A percentile compares a stretch with the other conserved stretches of the same genome.
Conservation (phyloP, 148 eudicot genomes). For the Heliamphora exappendiculata region DNA sequence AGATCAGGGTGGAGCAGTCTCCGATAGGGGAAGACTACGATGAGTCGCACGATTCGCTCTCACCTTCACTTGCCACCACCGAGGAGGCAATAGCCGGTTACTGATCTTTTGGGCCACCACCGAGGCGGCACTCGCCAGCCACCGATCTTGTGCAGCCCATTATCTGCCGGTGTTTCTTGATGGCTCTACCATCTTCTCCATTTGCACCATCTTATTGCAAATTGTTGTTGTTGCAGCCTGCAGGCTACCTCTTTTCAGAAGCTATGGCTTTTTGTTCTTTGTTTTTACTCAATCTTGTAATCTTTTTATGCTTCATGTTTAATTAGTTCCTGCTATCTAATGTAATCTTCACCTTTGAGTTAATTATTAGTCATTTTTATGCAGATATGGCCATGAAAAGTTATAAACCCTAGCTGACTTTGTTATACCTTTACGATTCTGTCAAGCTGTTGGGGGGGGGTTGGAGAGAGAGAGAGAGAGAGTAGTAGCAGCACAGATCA, state of each 20-base stretch:
- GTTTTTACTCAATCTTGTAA: conserved; percentile 8
- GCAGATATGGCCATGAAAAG: not conserved
- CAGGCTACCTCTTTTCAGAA: not conserved
- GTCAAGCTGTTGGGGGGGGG: too few species aligned
- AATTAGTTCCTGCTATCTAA: not conserved
- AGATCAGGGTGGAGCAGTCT: conserved; percentile 82
- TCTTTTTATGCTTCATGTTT: conserved; percentile 11
- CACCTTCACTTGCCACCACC: conserved; percentile 74
- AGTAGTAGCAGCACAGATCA: too few species aligned
- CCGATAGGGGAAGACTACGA: conserved; percentile 84
- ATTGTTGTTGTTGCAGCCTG: conserved; percentile 16
- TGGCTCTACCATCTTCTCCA: not conserved
- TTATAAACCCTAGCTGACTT: not conserved
- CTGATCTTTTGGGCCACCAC: conserved; percentile 12
- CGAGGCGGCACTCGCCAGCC: too few species aligned
- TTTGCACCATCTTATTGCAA: conserved; percentile 32
- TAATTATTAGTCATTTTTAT: not conserved
- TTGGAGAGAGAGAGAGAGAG: too few species aligned
- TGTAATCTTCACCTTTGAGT: conserved; percentile 7
- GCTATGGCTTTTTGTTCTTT: not conserved
- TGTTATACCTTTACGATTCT: too few species aligned
- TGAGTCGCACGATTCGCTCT: conserved; percentile 75
- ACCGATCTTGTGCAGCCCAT: too few species aligned
- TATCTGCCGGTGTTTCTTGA: conserved; percentile 7
- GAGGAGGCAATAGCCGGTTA: conserved; percentile 44